Percentiles rank a stretch among this genome's conserved stretches.
Evolutionary conservation across 2,329 filamentous ascomycete genomes (phyloP).

Genomic region (Ascomycota sp.): DNA sequence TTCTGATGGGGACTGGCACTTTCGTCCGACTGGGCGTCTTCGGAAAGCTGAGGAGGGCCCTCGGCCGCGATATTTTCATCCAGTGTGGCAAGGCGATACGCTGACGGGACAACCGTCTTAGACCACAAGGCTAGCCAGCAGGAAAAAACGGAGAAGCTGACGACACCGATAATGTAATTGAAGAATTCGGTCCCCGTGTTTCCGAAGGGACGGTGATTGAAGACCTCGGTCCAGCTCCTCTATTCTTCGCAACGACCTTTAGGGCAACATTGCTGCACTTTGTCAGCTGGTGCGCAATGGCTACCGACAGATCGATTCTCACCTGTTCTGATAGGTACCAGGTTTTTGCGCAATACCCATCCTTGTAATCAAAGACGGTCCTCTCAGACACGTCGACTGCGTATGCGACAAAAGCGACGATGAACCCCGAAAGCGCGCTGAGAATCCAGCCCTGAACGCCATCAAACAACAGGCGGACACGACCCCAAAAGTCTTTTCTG

Average conservation of each 20-base stretch:
- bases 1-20: constrained; percentile 20
- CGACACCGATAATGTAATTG: constrained; percentile 50
- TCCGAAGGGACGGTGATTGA: constrained; percentile 22
- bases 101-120: constrained; percentile 83
- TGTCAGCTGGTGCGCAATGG: neutral
- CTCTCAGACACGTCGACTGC: constrained; percentile 71
- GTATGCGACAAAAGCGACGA: constrained; percentile 73
- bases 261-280: constrained; percentile 30
- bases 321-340: constrained; percentile 59
- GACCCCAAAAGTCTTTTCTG: constrained; percentile 68
- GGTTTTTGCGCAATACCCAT: constrained; percentile 51
- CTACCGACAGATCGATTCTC: neutral
- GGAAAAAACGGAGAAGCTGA: constrained; percentile 45
- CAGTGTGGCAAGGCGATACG: constrained; percentile 64
- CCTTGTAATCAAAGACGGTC: constrained; percentile 71
- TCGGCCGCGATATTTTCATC: constrained; percentile 79
- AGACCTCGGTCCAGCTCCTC: constrained; percentile 30
- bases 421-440: constrained; percentile 67
- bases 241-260: constrained; percentile 32
- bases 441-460: constrained; percentile 85
- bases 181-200: constrained; percentile 49
- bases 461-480: constrained; percentile 54
- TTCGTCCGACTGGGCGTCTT: constrained; percentile 20
- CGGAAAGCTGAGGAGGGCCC: constrained; percentile 13
- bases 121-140: constrained; percentile 69